Conservation (phyloP, 2,329 filamentous ascomycete species). For the Clarireedia homoeocarpa region DNA sequence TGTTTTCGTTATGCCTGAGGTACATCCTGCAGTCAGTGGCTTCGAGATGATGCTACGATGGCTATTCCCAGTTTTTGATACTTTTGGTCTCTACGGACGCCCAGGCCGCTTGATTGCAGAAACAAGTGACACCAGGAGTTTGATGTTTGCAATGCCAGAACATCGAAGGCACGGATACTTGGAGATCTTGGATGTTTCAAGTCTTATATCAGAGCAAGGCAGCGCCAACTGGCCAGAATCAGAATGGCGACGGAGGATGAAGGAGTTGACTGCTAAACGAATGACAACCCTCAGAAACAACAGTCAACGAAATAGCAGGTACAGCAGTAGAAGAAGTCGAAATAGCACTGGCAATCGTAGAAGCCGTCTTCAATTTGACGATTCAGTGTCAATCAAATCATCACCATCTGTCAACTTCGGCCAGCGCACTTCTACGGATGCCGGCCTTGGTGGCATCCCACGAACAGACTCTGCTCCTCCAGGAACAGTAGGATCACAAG, state of each 20-base stretch:
- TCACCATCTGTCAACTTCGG: slow-evolving; percentile 38
- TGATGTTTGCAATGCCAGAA: slow-evolving; percentile 98
- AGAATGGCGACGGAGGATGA: slow-evolving; percentile 84
- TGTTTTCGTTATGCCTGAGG: slow-evolving; percentile 96
- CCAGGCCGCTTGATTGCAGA: slow-evolving; percentile 83
- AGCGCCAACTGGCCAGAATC: slow-evolving; percentile 73
- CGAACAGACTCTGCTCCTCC: slow-evolving; percentile 47
- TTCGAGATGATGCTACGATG: slow-evolving; percentile 94
- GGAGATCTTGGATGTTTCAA: slow-evolving; percentile 77
- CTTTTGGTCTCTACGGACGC: slow-evolving; percentile 84
- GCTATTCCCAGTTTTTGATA: slow-evolving; percentile 89
- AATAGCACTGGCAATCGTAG: slow-evolving; percentile 45
- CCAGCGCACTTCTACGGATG: slow-evolving; percentile 16
- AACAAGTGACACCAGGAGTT: slow-evolving; percentile 72
- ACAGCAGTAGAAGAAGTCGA: slow-evolving; percentile 49
- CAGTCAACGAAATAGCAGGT: slow-evolving; percentile 33
- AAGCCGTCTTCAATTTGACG: slow-evolving; percentile 49
- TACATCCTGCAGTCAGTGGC: slow-evolving; percentile 81
- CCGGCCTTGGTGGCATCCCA: slow-evolving; percentile 13
- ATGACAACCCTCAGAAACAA: slow-evolving; percentile 56
- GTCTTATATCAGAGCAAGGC: slow-evolving; percentile 69
- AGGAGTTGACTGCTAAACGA: slow-evolving; percentile 74
- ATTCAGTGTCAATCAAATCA: slow-evolving; percentile 41
- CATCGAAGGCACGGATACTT: slow-evolving; percentile 84
- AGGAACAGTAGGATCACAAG: slow-evolving; percentile 24